Evolutionary conservation across 2,329 filamentous ascomycete species (phyloP).

Genomic region (Tolypocladium sp.): DNA sequence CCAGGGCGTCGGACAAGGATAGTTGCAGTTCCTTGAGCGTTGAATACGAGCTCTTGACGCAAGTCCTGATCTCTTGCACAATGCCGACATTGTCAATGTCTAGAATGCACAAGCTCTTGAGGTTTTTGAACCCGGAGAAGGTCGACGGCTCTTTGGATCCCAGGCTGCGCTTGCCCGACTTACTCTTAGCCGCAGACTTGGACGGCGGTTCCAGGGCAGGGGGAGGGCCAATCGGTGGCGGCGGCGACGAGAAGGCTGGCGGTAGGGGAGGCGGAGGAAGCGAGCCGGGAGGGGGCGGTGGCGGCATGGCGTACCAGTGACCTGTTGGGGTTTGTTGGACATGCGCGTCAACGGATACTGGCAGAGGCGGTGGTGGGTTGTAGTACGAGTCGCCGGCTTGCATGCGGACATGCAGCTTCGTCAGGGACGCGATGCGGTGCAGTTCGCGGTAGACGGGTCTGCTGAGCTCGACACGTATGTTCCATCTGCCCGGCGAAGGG

Average conservation of each 20-base stretch:
- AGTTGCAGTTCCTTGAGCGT: constrained; percentile 46
- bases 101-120: constrained; percentile 44
- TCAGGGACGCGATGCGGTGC: constrained; percentile 42
- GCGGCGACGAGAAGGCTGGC: constrained; percentile 6
- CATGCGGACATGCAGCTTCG: constrained; percentile 47
- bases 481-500: constrained; percentile 37
- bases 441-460: constrained; percentile 47
- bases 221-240: constrained; percentile 12
- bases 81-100: constrained; percentile 53
- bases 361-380: constrained; percentile 37
- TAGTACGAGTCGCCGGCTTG: constrained; percentile 49
- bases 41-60: constrained; percentile 43
- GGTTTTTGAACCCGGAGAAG: constrained; percentile 45
- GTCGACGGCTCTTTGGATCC: constrained; percentile 36
- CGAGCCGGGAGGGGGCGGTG: constrained; percentile 8
- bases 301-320: constrained; percentile 18
- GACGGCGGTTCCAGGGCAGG: constrained; percentile 22
- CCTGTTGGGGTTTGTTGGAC: constrained; percentile 24
- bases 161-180: constrained; percentile 19
- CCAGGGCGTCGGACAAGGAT: constrained; percentile 48
- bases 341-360: constrained; percentile 16
- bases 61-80: constrained; percentile 44
- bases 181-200: constrained; percentile 26
- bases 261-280: constrained; percentile 10
- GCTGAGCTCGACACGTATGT: constrained; percentile 54